These are phyloP conservation scores for Blastobotrys aristatus DNA, from an alignment of 1,139 yeast genomes.

Conservation along the genomic window DNA sequence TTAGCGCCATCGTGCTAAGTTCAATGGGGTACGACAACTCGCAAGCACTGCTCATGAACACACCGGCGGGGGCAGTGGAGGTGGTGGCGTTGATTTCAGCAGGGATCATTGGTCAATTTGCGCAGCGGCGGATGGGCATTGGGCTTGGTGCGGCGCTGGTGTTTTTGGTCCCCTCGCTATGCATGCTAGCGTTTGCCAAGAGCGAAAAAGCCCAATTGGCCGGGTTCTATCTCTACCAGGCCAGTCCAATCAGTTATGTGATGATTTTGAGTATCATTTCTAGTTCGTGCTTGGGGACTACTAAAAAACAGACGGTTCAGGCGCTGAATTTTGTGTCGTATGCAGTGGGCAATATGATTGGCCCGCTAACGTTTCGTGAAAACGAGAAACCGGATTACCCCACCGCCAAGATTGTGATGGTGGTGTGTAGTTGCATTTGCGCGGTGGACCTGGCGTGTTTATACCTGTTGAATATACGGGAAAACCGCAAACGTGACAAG, in stretches of 20 bases:
- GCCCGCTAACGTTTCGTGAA: constrained; percentile 58
- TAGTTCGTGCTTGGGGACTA: constrained; percentile 61
- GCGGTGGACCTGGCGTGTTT: constrained; percentile 31
- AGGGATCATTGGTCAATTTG: constrained; percentile 15
- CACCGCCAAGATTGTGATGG: constrained; percentile 45
- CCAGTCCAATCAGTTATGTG: constrained; percentile 3
- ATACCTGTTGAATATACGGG: constrained; percentile 32
- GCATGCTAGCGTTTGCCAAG: constrained; percentile 43
- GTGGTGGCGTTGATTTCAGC: constrained; percentile 10
- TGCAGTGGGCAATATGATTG: constrained; percentile 61
- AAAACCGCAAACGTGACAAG: constrained; percentile 42
- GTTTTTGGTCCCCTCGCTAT: constrained; percentile 23
- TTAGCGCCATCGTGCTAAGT: constrained; percentile 20
- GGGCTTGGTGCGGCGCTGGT: constrained; percentile 14
- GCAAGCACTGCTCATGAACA: constrained; percentile 38
- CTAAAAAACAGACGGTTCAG: constrained; percentile 57
- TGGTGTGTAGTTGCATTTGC: constrained; percentile 40
- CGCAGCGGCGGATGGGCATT: constrained; percentile 22
- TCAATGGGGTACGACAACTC: constrained; percentile 36
- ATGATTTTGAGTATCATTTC: constrained; percentile 37
- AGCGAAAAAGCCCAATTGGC: constrained; percentile 11
- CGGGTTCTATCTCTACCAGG: constrained; percentile 14
- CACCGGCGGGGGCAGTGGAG: constrained; percentile 35
- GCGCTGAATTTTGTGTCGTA: constrained; percentile 57
- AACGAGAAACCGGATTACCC: constrained; percentile 48